A percentile compares a stretch with the other conserved stretches of the same genome.
These are phyloP conservation scores for Corchorus capsularis DNA, from an alignment of 345 rosid species.

Conservation along the genomic window DNA sequence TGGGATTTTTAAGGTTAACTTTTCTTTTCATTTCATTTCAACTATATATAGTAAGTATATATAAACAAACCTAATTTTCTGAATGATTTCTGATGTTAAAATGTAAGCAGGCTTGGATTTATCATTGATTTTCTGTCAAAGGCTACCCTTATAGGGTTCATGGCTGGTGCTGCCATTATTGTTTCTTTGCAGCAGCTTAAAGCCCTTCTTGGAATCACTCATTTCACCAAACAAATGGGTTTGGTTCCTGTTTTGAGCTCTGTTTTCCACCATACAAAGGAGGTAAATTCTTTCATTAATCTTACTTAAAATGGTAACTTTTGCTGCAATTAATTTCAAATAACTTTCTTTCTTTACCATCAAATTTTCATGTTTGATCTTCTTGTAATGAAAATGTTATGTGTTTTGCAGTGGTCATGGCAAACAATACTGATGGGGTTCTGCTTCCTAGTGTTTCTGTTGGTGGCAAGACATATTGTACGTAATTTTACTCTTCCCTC, in stretches of 20 bases:
- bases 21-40: neutral
- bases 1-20: slow-evolving; percentile 76
- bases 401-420: slow-evolving; percentile 88
- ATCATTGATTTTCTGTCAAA: slow-evolving; percentile 89
- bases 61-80: neutral
- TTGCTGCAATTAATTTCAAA: too few relatives aligned
- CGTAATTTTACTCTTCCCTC: slow-evolving; percentile 27
- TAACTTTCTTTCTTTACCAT: neutral
- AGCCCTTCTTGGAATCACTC: slow-evolving; percentile 85
- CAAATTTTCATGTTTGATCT: neutral
- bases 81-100: neutral
- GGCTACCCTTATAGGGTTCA: slow-evolving; percentile 89
- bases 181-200: slow-evolving; percentile 95
- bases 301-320: neutral
- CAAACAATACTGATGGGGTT: slow-evolving; percentile 87
- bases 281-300: slow-evolving; percentile 45
- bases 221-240: slow-evolving; percentile 86
- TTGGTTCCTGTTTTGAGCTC: slow-evolving; percentile 81
- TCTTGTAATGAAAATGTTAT: neutral
- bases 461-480: slow-evolving; percentile 79
- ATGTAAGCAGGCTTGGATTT: slow-evolving; percentile 70
- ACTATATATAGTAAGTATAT: too few relatives aligned
- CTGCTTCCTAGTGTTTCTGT: slow-evolving; percentile 72
- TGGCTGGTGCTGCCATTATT: slow-evolving; percentile 96
- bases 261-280: slow-evolving; percentile 66